A percentile compares a stretch with the other conserved stretches of the same genome.
These are phyloP conservation scores for Salvia rosmarinus DNA, from an alignment of 257 asterid species.

Conservation along the genomic window DNA sequence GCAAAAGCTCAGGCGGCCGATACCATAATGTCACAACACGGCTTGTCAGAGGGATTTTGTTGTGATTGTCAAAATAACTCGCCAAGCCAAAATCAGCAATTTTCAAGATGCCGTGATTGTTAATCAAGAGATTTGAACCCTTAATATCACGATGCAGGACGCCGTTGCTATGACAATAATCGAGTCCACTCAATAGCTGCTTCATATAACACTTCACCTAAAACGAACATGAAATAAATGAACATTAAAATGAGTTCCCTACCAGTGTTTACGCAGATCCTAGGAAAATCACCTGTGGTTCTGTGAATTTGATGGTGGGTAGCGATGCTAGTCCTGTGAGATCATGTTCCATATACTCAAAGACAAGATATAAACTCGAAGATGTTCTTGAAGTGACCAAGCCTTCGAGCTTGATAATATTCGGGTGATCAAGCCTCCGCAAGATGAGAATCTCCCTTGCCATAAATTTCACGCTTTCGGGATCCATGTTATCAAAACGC, in stretches of 20 bases:
- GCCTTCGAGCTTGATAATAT: conserved; percentile 81
- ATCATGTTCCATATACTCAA: conserved; percentile 97
- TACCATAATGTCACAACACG: conserved; percentile 97
- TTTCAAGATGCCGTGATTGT: conserved; percentile 79
- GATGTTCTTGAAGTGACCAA: conserved; percentile 77
- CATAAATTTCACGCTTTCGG: conserved; percentile 92
- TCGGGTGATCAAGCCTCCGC: conserved; percentile 90
- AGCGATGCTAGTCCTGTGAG: conserved; percentile 86
- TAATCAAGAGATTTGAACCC: conserved; percentile 82
- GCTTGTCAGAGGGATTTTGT: conserved; percentile 71
- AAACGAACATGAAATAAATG: background rate
- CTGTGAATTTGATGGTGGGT: conserved; percentile 77
- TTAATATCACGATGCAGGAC: conserved; percentile 88
- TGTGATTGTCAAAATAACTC: conserved; percentile 58
- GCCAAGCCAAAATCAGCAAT: conserved; percentile 96
- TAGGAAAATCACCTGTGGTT: conserved; percentile 67
- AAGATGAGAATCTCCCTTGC: conserved; percentile 89
- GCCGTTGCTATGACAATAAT: conserved; percentile 77
- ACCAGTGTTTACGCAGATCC: conserved; percentile 11
- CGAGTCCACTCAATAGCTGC: conserved; percentile 85
- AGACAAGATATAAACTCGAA: conserved; percentile 73
- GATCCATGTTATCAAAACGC: conserved; percentile 83
- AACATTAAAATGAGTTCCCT: background rate
- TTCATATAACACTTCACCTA: conserved; percentile 91
- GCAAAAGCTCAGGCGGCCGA: conserved; percentile 95